Evolutionary conservation across 257 asterid genomes (phyloP).

Genomic region (Hygrophila difformis): DNA sequence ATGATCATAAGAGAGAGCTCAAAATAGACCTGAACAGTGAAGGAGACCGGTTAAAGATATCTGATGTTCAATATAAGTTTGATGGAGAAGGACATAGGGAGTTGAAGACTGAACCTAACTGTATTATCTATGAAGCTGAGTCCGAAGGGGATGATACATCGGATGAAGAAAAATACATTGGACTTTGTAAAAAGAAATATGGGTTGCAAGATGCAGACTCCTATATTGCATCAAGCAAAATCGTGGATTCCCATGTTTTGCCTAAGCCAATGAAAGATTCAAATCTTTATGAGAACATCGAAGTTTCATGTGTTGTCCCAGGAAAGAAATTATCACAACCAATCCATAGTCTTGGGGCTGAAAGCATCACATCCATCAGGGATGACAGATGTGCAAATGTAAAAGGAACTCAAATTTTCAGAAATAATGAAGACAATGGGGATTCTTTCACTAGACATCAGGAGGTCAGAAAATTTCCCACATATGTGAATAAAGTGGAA

Average conservation of each 20-base stretch:
- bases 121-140: constrained; percentile 22
- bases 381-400: constrained; percentile 17
- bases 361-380: constrained; percentile 6
- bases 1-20: constrained; percentile 18
- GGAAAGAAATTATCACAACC: constrained; percentile 21
- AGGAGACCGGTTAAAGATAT: constrained; percentile 21
- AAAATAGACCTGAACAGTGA: constrained; percentile 24
- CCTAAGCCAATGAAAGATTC: constrained; percentile 24
- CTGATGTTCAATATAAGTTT: constrained; percentile 18
- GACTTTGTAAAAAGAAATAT: constrained; percentile 22
- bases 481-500: constrained; percentile 33
- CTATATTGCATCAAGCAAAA: constrained; percentile 12
- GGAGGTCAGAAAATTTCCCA: constrained; percentile 24
- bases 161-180: constrained; percentile 25
- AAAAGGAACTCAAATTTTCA: constrained; percentile 13
- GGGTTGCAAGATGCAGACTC: constrained; percentile 21
- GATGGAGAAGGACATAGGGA: constrained; percentile 23
- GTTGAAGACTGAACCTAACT: constrained; percentile 19
- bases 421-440: constrained; percentile 14
- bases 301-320: constrained; percentile 17
- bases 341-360: constrained; percentile 23
- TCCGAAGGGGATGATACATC: constrained; percentile 16
- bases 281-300: constrained; percentile 23
- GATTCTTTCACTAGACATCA: constrained; percentile 27
- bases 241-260: constrained; percentile 15